These are phyloP conservation scores for Penicillium sp. DNA, from an alignment of 2,329 filamentous ascomycete genomes.

Conservation along the genomic window DNA sequence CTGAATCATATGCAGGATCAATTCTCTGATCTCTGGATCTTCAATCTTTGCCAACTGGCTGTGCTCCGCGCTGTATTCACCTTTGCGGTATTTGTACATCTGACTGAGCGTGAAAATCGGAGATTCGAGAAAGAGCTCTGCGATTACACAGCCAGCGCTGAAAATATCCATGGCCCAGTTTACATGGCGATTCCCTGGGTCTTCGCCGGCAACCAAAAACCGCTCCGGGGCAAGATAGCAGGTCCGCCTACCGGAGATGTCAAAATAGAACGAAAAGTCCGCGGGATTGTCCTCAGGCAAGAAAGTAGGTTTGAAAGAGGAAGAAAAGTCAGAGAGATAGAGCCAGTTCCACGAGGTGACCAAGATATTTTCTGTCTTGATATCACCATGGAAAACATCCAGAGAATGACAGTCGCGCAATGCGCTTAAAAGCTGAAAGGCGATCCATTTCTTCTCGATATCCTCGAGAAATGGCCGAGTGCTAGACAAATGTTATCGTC, in stretches of 20 bases:
- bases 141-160: conserved; percentile 92
- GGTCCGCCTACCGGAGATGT: conserved; percentile 81
- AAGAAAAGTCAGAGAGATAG: conserved; percentile 95
- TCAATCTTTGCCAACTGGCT: conserved; percentile 79
- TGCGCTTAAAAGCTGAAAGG: conserved; percentile 89
- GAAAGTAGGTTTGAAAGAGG: conserved; percentile 88
- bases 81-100: conserved; percentile 85
- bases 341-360: conserved; percentile 99
- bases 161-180: conserved; percentile 99
- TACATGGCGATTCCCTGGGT: conserved; percentile 57
- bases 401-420: conserved; percentile 84
- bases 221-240: conserved; percentile 94
- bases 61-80: conserved; percentile 83
- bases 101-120: conserved; percentile 98
- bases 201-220: conserved; percentile 67
- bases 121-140: conserved; percentile 88
- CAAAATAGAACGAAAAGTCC: conserved; percentile 97
- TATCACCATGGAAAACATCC: conserved; percentile 92
- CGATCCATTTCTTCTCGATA: conserved; percentile 98
- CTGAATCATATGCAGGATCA: conserved; percentile 95
- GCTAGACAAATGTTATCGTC: conserved; percentile 47
- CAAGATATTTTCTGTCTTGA: conserved; percentile 94
- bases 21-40: conserved; percentile 76
- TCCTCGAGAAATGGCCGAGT: conserved; percentile 94
- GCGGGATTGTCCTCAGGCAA: conserved; percentile 94